phyloP scores from a whole-genome alignment of 495 filamentous ascomycete species.

The Elaphomyces granulatus region DNA sequence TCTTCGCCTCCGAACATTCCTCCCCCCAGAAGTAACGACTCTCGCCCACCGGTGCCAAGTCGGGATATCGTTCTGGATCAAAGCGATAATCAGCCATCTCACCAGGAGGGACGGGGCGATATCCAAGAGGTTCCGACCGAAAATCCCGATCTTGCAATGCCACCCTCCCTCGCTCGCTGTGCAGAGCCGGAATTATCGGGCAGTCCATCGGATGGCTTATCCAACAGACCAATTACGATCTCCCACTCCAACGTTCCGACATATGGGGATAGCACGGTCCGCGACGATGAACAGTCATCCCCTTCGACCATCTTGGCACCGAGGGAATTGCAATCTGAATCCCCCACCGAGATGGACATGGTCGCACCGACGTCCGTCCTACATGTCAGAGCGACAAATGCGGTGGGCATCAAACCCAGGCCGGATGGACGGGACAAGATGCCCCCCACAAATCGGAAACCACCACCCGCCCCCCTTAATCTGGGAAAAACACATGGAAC shows the following conservation, averaged over 20 bases:
- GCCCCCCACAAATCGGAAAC: slow-evolving; percentile 53
- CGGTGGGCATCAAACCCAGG: not conserved
- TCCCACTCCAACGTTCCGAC: not conserved
- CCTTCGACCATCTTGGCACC: no score
- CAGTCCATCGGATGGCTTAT: not conserved
- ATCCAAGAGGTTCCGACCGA: not conserved
- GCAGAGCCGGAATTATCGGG: not conserved
- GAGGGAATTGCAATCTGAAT: not conserved
- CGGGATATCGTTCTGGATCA: not conserved
- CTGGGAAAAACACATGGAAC: slow-evolving; percentile 34
- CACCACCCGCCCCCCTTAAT: slow-evolving; percentile 73
- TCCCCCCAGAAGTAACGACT: not conserved
- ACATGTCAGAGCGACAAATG: not conserved
- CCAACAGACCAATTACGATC: not conserved
- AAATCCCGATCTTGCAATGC: not conserved
- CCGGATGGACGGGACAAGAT: slow-evolving; percentile 4
- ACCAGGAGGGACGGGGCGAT: not conserved
- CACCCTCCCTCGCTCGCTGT: not conserved
- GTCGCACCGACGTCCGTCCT: not conserved
- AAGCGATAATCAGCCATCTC: not conserved
- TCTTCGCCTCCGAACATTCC: not conserved
- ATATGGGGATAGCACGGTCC: not conserved
- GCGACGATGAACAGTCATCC: not conserved
- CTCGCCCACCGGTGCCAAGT: not conserved
- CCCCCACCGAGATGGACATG: not conserved